These are phyloP conservation scores for Articulospora tetracladia DNA, from an alignment of 495 filamentous ascomycete species.

Conservation along the genomic window DNA sequence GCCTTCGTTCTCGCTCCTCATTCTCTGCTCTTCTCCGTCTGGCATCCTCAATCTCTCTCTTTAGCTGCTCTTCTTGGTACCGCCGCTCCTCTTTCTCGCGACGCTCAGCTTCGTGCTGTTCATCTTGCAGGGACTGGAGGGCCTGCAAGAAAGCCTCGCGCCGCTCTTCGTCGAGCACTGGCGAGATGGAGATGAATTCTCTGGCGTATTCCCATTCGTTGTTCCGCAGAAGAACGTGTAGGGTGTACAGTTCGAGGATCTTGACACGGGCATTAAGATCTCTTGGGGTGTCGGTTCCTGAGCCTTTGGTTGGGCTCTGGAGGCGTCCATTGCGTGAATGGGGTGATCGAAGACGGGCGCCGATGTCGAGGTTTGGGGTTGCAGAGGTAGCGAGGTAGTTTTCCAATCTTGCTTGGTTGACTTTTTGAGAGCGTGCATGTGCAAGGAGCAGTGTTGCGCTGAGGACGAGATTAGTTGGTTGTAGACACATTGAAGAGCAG, in stretches of 20 bases:
- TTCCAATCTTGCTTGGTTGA: constrained; percentile 86
- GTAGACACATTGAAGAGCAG: neutral
- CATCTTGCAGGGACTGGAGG: constrained; percentile 69
- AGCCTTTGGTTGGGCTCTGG: constrained; percentile 33
- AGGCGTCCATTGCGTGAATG: constrained; percentile 18
- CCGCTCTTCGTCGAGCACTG: constrained; percentile 87
- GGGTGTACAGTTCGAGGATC: constrained; percentile 88
- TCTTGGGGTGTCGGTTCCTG: constrained; percentile 70
- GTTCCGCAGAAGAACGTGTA: constrained; percentile 88
- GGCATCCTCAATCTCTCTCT: constrained; percentile 58
- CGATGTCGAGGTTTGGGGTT: constrained; percentile 63
- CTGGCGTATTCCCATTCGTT: constrained; percentile 92
- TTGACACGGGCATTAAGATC: constrained; percentile 74
- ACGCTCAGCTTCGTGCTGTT: constrained; percentile 59
- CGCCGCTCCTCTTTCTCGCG: constrained; percentile 60
- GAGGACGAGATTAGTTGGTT: constrained; percentile 1
- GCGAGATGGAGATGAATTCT: constrained; percentile 80
- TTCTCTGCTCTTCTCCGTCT: constrained; percentile 44
- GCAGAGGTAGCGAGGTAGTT: constrained; percentile 79
- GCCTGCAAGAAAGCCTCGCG: constrained; percentile 80
- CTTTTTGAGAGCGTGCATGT: constrained; percentile 74
- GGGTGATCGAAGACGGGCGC: constrained; percentile 43
- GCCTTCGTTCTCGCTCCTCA: constrained; percentile 47
- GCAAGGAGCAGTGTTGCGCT: constrained; percentile 83
- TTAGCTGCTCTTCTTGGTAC: constrained; percentile 54